Base-by-base conservation (phyloP, 2,329 filamentous ascomycete genomes). In the Ophiostoma sp. region DNA sequence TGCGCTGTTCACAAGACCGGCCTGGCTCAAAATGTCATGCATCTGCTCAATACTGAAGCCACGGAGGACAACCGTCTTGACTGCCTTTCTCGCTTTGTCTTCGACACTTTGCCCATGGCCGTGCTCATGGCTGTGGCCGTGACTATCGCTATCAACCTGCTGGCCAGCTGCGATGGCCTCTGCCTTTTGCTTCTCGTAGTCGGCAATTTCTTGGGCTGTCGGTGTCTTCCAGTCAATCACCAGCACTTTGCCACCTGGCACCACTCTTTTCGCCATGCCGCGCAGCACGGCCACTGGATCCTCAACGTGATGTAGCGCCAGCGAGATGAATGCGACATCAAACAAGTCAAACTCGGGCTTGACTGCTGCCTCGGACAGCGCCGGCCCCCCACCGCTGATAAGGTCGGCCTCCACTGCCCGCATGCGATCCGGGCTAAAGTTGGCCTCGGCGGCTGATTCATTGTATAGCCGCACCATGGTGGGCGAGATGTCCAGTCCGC, bases 401-500 rank as follows among this genome's bases (percentile, higher is more conserved):
- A 76, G 68, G 52, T 76, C 73, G 4, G 70, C 74, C 66, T 73
- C 71, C 20, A 74, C 70, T 48, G 74, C 74, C 27, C 44, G 72
- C 73, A 74, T 75, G 23, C 73, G 70, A 39, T 73, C 68, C 0
- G 71, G 64, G 15, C 4, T 2, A 4, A 73, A 23, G 2, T 72
- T 70, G 0, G 72, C 67, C 8, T 52, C 60, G n/a, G 52, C 44
- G 1, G 72, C 72, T 0, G 68, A 15, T 6, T 71, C 69, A 71
- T 76, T 76, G 71, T 75, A 76, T 36, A 54, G 68, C 52, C 73
- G 66, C 27, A 75, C 74, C 76, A 76, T 76, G 71, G 69, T 67
- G 11, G 74, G 67, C 7, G 74, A 75, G 27, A 76, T 73, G 70
- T 76, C 74, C 5, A 76, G 68, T 31, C 75, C 76, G 17, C 74